Conservation (phyloP, 1,284 basidiomycete genomes). For the Phlebopus sp. region DNA sequence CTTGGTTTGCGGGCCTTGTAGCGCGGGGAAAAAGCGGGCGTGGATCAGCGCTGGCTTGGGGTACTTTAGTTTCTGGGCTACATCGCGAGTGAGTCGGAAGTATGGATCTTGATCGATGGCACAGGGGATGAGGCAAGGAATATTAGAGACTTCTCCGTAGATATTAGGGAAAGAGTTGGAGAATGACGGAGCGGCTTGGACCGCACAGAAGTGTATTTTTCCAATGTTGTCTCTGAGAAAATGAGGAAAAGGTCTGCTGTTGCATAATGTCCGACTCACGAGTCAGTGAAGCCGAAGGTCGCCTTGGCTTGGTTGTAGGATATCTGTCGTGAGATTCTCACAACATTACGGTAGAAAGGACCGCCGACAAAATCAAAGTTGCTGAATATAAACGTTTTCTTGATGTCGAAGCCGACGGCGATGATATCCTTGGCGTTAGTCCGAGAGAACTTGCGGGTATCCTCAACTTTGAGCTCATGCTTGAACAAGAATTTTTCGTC, state of each 20-base stretch:
- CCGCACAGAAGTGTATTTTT: constrained; percentile 96
- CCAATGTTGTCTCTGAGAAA: constrained; percentile 88
- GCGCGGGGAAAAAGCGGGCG: constrained; percentile 96
- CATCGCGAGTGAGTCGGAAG: constrained; percentile 96
- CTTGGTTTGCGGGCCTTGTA: constrained; percentile 97
- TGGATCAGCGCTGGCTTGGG: constrained; percentile 93
- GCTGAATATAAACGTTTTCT: constrained; percentile 98
- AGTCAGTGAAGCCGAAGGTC: constrained; percentile 95
- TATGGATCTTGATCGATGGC: constrained; percentile 98
- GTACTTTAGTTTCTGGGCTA: constrained; percentile 91
- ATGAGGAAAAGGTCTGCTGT: not conserved
- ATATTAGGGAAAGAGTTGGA: constrained; percentile 99
- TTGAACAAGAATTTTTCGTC: constrained; percentile 99
- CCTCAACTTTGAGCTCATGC: constrained; percentile 87
- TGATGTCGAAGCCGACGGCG: constrained; percentile 88
- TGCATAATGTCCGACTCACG: constrained; percentile 52
- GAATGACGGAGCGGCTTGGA: constrained; percentile 97
- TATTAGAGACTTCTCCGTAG: constrained; percentile 81
- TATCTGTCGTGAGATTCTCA: constrained; percentile 90
- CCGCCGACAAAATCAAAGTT: constrained; percentile 90
- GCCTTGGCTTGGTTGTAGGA: constrained; percentile 93
- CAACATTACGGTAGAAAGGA: constrained; percentile 92
- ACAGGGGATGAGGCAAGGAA: constrained; percentile 95
- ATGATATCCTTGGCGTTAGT: constrained; percentile 95
- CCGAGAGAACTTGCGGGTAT: constrained; percentile 82